A percentile compares a stretch with the other conserved stretches of the same genome.
Evolutionary conservation across 2,329 filamentous ascomycete species (phyloP).

Genomic region (Sclerotinia sclerotiorum): DNA sequence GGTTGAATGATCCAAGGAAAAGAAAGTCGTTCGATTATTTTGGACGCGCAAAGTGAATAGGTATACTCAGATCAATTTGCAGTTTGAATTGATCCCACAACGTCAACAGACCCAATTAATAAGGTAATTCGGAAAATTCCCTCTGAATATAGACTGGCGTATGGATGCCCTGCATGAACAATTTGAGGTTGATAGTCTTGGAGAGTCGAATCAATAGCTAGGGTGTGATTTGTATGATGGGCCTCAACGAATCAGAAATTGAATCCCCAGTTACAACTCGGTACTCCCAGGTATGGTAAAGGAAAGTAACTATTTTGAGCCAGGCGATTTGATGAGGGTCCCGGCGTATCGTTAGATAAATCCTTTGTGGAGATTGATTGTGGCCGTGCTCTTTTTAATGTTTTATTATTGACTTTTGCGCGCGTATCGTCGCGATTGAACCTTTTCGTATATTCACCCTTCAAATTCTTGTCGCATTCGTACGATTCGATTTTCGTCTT

Average conservation of each 20-base stretch:
- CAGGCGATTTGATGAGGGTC: conserved; percentile 5
- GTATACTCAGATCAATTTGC: not conserved
- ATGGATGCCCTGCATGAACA: conserved; percentile 7
- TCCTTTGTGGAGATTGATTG: conserved; percentile 17
- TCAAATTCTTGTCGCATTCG: not conserved
- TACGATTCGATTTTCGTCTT: not conserved
- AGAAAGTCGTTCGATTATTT: not conserved
- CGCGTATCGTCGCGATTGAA: conserved; percentile 17
- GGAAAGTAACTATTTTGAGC: not conserved
- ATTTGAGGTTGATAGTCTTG: conserved; percentile 8
- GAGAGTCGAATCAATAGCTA: not conserved
- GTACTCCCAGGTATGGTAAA: not conserved
- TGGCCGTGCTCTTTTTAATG: conserved; percentile 8
- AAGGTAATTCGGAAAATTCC: not conserved
- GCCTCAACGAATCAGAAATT: conserved; percentile 3
- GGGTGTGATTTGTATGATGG: not conserved
- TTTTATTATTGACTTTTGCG: conserved; percentile 11
- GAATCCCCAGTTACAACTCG: conserved; percentile 6
- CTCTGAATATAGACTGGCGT: conserved; percentile 11
- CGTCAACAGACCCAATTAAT: not conserved
- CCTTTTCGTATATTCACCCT: conserved; percentile 6
- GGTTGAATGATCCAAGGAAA: not conserved
- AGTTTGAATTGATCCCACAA: conserved; percentile 6
- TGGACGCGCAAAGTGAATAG: not conserved
- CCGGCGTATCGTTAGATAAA: conserved; percentile 18